Percentiles rank a stretch among this genome's conserved stretches.
Conservation (phyloP, 106 monocot genomes). For the Gastrodia elata region DNA sequence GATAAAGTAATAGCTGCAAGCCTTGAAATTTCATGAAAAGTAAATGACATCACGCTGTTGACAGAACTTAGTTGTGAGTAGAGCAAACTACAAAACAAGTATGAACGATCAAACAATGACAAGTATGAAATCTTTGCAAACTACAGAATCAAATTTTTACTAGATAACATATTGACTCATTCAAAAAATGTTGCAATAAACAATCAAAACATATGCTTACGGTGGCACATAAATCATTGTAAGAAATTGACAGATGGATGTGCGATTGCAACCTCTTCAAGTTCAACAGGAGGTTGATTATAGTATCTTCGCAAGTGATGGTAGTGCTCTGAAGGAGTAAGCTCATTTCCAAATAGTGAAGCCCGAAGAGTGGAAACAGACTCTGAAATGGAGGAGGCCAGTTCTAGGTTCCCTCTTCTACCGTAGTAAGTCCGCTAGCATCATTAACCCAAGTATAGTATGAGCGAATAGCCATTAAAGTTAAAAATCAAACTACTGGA, state of each 20-base stretch:
- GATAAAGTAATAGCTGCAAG: neutral
- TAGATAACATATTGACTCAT: neutral
- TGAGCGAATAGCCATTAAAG: neutral
- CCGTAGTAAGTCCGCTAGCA: constrained; percentile 27
- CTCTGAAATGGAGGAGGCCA: constrained; percentile 33
- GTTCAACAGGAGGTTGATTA: constrained; percentile 36
- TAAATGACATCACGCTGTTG: neutral
- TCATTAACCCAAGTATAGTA: neutral
- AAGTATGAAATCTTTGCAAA: neutral
- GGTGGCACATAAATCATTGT: neutral
- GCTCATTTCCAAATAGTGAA: constrained; percentile 30
- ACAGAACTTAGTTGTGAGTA: neutral
- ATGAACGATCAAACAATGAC: neutral
- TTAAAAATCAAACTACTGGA: neutral
- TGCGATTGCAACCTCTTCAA: constrained; percentile 39
- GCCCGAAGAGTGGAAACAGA: constrained; percentile 24
- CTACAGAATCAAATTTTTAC: neutral
- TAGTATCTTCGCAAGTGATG: constrained; percentile 31
- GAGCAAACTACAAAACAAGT: neutral
- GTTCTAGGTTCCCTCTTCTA: constrained; percentile 36
- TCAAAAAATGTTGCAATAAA: neutral
- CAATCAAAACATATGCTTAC: neutral
- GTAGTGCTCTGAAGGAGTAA: constrained; percentile 25
- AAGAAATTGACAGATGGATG: neutral
- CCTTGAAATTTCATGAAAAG: neutral